A percentile compares a stretch with the other conserved stretches of the same genome.
Conservation (phyloP, 441 rosid genomes). For the Gossypium davidsonii region DNA sequence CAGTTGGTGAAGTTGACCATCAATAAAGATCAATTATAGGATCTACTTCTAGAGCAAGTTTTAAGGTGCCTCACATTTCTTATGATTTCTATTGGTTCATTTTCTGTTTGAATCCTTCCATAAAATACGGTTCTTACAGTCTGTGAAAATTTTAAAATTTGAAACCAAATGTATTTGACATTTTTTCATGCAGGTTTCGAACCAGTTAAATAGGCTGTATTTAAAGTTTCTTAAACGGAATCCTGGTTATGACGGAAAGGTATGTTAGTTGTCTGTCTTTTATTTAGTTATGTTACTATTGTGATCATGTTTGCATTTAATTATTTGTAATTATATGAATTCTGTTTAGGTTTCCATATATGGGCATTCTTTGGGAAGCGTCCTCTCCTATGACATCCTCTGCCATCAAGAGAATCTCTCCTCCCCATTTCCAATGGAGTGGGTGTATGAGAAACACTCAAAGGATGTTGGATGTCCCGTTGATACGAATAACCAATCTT, state of each 20-base stretch:
- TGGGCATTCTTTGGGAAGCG: constrained; percentile 96
- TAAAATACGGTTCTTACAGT: neutral
- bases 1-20: neutral
- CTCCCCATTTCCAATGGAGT: constrained; percentile 82
- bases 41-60: neutral
- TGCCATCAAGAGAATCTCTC: constrained; percentile 90
- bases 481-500: constrained; percentile 25
- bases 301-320: neutral
- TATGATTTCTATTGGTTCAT: neutral
- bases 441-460: constrained; percentile 48
- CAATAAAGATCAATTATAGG: neutral
- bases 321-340: constrained; percentile 9
- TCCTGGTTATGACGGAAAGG: constrained; percentile 98
- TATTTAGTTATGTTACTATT: constrained; percentile 4
- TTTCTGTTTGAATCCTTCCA: neutral
- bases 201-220: constrained; percentile 71
- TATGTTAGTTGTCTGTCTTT: constrained; percentile 17
- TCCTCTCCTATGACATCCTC: constrained; percentile 88
- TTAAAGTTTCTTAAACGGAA: constrained; percentile 76
- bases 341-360: constrained; percentile 67
- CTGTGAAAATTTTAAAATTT: neutral
- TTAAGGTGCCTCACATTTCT: neutral
- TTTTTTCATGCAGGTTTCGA: constrained; percentile 62
- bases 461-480: constrained; percentile 33
- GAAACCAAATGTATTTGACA: neutral